Evolutionary conservation across 31 red algal genomes (phyloP), one percentile per base, ranked within the genome.

Genomic region (Asparagopsis taxiformis): DNA sequence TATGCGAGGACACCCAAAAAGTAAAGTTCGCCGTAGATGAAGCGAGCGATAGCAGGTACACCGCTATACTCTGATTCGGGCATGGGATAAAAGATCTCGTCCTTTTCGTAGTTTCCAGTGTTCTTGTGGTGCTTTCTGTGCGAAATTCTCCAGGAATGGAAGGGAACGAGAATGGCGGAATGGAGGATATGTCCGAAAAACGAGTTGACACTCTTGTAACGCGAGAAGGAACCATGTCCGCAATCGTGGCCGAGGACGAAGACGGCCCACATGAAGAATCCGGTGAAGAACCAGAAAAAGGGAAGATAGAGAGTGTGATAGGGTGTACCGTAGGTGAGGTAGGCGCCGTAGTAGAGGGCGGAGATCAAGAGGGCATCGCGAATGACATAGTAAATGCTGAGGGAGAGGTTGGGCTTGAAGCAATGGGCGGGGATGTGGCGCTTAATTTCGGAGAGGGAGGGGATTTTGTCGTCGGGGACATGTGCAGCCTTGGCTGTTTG

Each of bases 71-170:
- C 83, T 33, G 60, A 75, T 34, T 87, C 74, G 3, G 91, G 61
- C 34, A 89, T 75, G 3, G 91, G 91, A 49, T 94, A 94, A 24
- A 84, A 94, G 59, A 84, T 94, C 59, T 89, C 91, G 39, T 94
- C 91, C n/a, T 88, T 78, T 51, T 94, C 91, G 54, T 71, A 83
- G 75, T 94, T 88, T 9, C 84, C 91, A 24, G 78, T 84, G 32
- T 94, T 94, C 78, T 83, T 85, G 33, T 97, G 93, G 67, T 97
- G 93, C 68, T 90, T 87, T 16, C 77, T 51, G 48, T 97, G 93
- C n/a, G 88, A 89, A 38, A 82, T 84, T 36, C 82, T 65, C 93
- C 93, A 97, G 30, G 88, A 83, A 58, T 86, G 79, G 65, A 89
- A 97, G 22, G 93, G 93, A 19, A 92, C 88, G 33, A 97, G 77